phyloP scores from a whole-genome alignment of 352 stramenopile genomes.

The Globisporangium middletonii region DNA sequence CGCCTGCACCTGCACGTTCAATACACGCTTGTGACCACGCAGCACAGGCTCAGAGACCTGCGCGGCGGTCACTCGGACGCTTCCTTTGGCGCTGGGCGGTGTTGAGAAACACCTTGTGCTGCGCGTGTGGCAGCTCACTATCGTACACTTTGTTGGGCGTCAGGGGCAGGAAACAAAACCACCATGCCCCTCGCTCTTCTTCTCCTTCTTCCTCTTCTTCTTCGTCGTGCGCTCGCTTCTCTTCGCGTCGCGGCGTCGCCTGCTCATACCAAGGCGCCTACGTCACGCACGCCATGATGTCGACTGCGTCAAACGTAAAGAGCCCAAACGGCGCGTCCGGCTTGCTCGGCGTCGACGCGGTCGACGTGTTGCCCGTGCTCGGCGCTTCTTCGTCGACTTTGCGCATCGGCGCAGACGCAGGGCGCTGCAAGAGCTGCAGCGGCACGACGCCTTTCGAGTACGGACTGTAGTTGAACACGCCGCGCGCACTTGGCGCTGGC shows the following conservation, averaged over 20 bases:
- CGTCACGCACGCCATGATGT: conserved; percentile 88
- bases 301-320: conserved; percentile 79
- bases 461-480: conserved; percentile 50
- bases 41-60: not conserved
- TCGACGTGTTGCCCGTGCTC: not conserved
- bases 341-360: conserved; percentile 24
- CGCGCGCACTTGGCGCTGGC: conserved; percentile 12
- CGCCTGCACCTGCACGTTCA: not conserved
- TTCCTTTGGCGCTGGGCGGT: conserved; percentile 55
- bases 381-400: conserved; percentile 41
- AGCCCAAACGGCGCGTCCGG: conserved; percentile 41
- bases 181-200: conserved; percentile 1
- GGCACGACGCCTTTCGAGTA: conserved; percentile 31
- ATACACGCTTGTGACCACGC: not conserved
- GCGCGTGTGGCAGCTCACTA: conserved; percentile 8
- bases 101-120: conserved; percentile 85
- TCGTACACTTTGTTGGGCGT: conserved; percentile 1
- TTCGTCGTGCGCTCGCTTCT: not conserved
- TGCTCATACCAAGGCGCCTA: conserved; percentile 15
- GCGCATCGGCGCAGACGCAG: conserved; percentile 35
- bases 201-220: conserved; percentile 6
- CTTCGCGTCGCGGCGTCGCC: not conserved
- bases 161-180: conserved; percentile 23
- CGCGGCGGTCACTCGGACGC: not conserved
- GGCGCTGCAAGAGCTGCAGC: conserved; percentile 32